Conservation (phyloP, 2,329 filamentous ascomycete genomes). For the Nannizziopsis arthrosporioides region DNA sequence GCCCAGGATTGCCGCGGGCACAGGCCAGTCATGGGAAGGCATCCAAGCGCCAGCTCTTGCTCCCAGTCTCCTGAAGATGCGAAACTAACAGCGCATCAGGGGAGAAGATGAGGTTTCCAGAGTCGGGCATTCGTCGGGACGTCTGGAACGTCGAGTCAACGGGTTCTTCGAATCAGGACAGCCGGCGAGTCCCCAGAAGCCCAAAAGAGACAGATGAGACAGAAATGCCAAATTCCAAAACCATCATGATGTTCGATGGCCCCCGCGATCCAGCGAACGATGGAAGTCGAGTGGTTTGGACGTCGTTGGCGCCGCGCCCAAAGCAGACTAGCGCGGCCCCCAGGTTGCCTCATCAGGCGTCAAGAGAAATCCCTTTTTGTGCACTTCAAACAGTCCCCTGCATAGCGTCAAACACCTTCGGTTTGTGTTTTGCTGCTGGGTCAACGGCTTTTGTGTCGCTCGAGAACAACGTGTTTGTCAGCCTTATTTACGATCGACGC, state of each 20-base stretch:
- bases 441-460: too few species aligned
- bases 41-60: constrained; percentile 1
- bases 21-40: constrained; percentile 2
- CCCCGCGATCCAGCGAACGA: too few species aligned
- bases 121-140: not conserved
- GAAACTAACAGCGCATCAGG: constrained; percentile 10
- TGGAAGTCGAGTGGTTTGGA: too few species aligned
- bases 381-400: not conserved
- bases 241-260: not conserved
- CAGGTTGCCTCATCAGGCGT: constrained; percentile 1
- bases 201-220: not conserved
- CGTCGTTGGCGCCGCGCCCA: not conserved
- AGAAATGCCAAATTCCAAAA: not conserved
- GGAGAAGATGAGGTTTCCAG: not conserved
- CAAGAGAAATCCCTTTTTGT: not conserved
- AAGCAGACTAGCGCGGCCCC: not conserved
- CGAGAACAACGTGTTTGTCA: too few species aligned
- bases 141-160: not conserved
- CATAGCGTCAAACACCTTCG: not conserved
- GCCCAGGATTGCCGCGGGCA: constrained; percentile 3
- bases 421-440: not conserved
- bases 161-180: constrained; percentile 1
- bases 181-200: not conserved
- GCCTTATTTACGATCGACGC: too few species aligned
- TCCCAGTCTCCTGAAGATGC: constrained; percentile 1